Evolutionary conservation across 163 green algal genomes (phyloP).

Genomic region (Smithsoniella earleae): DNA sequence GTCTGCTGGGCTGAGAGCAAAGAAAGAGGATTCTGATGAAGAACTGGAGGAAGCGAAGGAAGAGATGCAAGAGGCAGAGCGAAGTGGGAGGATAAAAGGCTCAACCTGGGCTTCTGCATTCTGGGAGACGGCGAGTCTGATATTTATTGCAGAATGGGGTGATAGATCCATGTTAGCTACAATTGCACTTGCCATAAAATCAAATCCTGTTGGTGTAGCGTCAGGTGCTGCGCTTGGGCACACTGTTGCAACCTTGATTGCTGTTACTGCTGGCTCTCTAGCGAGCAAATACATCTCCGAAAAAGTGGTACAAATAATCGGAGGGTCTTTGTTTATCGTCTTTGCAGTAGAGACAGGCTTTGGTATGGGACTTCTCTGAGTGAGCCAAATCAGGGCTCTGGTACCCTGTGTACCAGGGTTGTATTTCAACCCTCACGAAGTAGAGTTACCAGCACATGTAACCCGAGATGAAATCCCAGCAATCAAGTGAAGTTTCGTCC

Average conservation of each 20-base stretch:
- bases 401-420: too few relatives aligned
- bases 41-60: slow-evolving; percentile 54
- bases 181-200: slow-evolving; percentile 83
- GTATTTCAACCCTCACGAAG: too few relatives aligned
- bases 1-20: slow-evolving; percentile 26
- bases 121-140: slow-evolving; percentile 67
- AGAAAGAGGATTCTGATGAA: slow-evolving; percentile 38
- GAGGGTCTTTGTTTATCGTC: slow-evolving; percentile 81
- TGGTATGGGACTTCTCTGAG: slow-evolving; percentile 40
- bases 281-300: slow-evolving; percentile 81
- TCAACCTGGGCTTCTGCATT: slow-evolving; percentile 36
- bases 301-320: slow-evolving; percentile 68
- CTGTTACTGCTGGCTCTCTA: slow-evolving; percentile 77
- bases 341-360: slow-evolving; percentile 79
- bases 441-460: too few relatives aligned
- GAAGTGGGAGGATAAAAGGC: slow-evolving; percentile 37
- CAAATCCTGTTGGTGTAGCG: slow-evolving; percentile 76
- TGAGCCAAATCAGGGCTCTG: too few relatives aligned
- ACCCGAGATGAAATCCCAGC: too few relatives aligned
- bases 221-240: slow-evolving; percentile 79
- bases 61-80: slow-evolving; percentile 43
- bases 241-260: slow-evolving; percentile 77
- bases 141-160: slow-evolving; percentile 86
- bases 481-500: too few relatives aligned
- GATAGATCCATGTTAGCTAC: slow-evolving; percentile 89